These are phyloP conservation scores for Apium graveolens DNA, from an alignment of 129 eudicot genomes.

Conservation along the genomic window DNA sequence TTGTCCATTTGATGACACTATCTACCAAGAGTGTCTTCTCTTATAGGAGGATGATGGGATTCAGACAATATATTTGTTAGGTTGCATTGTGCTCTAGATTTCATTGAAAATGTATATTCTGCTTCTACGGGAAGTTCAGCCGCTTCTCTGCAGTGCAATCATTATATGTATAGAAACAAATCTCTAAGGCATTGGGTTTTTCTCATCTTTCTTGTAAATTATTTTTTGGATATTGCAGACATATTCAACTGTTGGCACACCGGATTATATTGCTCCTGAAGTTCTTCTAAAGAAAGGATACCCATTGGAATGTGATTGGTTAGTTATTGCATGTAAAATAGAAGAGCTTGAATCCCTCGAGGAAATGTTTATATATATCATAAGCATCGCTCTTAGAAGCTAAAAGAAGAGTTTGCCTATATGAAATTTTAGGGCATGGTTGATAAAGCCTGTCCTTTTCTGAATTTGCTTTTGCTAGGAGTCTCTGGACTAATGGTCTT, in stretches of 20 bases:
- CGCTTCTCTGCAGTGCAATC: not conserved
- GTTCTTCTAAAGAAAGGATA: constrained; percentile 13
- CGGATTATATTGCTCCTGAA: constrained; percentile 14
- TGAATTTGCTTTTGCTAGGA: not conserved
- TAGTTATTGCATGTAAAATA: not conserved
- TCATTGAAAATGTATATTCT: not conserved
- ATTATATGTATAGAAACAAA: not conserved
- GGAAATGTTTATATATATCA: not conserved
- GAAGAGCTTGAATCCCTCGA: not conserved
- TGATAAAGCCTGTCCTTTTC: not conserved
- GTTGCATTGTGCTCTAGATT: not conserved
- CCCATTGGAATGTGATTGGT: constrained; percentile 12
- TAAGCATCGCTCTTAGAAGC: not conserved
- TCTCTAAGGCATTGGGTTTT: not conserved
- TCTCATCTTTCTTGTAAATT: not conserved
- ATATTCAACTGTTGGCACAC: constrained; percentile 15
- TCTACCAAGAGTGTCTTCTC: not conserved
- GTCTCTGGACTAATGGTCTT: constrained; percentile 4
- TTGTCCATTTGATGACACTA: not conserved
- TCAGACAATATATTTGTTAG: not conserved
- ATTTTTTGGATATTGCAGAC: constrained; percentile 5
- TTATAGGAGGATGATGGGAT: not conserved
- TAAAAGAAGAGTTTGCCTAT: not conserved
- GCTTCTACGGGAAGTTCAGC: not conserved
- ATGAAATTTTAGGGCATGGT: not conserved